A percentile compares a stretch with the other conserved stretches of the same genome.
Conservation (phyloP, 139 green algal genomes). For the Chlorella sp. region DNA sequence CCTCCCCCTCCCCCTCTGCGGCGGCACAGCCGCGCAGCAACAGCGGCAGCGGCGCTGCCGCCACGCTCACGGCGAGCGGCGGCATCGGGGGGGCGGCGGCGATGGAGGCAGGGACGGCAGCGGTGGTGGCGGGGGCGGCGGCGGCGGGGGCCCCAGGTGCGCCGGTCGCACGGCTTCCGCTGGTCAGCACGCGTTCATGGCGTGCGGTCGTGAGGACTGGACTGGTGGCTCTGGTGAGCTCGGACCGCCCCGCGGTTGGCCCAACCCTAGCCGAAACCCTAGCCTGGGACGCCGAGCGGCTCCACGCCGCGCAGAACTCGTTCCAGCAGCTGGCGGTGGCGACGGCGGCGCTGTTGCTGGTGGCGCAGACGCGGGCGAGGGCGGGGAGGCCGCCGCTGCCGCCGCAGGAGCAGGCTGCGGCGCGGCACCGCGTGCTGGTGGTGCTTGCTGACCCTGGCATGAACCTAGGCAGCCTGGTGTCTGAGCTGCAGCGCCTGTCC, state of each 20-base stretch:
- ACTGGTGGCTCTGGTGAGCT: slow-evolving; percentile 46
- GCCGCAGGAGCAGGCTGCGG: not conserved
- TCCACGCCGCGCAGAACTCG: slow-evolving; percentile 60
- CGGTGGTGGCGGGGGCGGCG: too few species aligned
- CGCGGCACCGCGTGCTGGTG: slow-evolving; percentile 43
- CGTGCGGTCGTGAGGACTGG: slow-evolving; percentile 51
- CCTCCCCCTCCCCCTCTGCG: too few species aligned
- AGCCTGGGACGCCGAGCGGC: slow-evolving; percentile 38
- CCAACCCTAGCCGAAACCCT: slow-evolving; percentile 58
- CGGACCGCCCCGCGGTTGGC: slow-evolving; percentile 33
- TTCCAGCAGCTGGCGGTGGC: slow-evolving; percentile 71
- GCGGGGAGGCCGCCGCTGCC: not conserved
- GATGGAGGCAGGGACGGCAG: too few species aligned
- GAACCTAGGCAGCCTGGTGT: slow-evolving; percentile 46
- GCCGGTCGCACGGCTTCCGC: slow-evolving; percentile 4
- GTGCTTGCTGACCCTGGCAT: slow-evolving; percentile 57
- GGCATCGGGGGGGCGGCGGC: too few species aligned
- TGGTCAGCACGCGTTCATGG: slow-evolving; percentile 39
- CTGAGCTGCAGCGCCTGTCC: slow-evolving; percentile 33
- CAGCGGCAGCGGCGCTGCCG: too few species aligned
- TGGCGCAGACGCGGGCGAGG: slow-evolving; percentile 21
- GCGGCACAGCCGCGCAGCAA: too few species aligned
- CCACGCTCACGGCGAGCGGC: too few species aligned
- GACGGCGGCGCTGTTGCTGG: slow-evolving; percentile 44
- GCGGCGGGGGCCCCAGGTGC: too few species aligned